Evolutionary conservation across 345 rosid species (phyloP), one percentile per base, ranked within the genome.

Genomic region (Salix dunnii): DNA sequence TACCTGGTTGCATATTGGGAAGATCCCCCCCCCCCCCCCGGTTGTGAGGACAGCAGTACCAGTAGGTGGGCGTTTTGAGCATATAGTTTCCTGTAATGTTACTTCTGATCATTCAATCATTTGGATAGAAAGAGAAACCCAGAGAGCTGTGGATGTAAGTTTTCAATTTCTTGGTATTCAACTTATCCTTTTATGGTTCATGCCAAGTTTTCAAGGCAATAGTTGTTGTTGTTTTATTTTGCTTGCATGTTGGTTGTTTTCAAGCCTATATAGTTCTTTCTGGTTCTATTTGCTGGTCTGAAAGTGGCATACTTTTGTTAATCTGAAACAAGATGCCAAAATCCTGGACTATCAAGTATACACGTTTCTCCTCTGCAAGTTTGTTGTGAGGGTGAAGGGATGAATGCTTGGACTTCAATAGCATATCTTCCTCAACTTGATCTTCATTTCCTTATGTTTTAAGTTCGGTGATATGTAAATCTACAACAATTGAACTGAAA

Each of bases 1-100:
- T 49, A 28, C 23, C 42, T 73, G 65, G 51, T 23, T 81, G 74
- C 88, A 96, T 98, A 86, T 71, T 85, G 77, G 98, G 98, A 77
- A 88, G 99, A 76, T 87, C 68, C 80, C 96, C 97, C 8, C 98
- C 99, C 87, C 68, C 80, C 96, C 97, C 8, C 98, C 99, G 1
- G 90, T 93, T 58, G 97, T 96, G 74, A 93, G 89, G 81, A 93
- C 97, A 12, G 98, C 96, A 60, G 98, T 96, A 38, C 98, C 99
- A 5, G 97, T 96, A 25, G 97, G 90, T 36, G 98, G 99, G 82
- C 88, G 99, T 82, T 96, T 96, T 51, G 99, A 96, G 87, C 98
- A 91, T 77, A 90, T 93, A 38, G 97, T 96, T 53, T 91, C 98
- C 74, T 96, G 96, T 81, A 91, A 95, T 76, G 99, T 97, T 76